These are phyloP conservation scores for Ophiostoma quercus DNA, from an alignment of 2,329 filamentous ascomycete species.

Conservation along the genomic window DNA sequence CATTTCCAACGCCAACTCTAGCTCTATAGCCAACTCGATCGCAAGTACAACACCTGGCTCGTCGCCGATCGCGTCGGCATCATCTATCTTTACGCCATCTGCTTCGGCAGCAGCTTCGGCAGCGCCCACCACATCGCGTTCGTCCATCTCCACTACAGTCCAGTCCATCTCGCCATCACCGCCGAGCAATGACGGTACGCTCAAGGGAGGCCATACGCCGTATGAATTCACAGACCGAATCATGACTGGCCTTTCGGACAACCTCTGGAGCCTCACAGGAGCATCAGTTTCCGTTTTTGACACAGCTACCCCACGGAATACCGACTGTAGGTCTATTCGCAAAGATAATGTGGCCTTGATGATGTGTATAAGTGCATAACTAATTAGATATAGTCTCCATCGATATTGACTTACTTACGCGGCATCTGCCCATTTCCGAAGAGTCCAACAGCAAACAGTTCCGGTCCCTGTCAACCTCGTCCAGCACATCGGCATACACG, in stretches of 20 bases:
- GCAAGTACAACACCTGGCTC: conserved; percentile 12
- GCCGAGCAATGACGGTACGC: background rate
- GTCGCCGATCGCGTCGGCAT: conserved; percentile 11
- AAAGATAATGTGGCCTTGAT: background rate
- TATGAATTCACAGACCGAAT: background rate
- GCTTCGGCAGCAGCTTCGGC: background rate
- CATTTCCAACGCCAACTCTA: background rate
- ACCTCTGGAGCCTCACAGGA: conserved; percentile 13
- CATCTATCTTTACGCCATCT: conserved; percentile 5
- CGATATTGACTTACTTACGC: conserved; percentile 20
- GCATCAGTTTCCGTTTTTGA: conserved; percentile 12
- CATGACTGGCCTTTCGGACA: background rate
- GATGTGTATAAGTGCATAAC: background rate
- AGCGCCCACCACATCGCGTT: background rate
- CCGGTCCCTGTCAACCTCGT: background rate
- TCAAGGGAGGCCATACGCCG: background rate
- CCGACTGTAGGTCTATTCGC: background rate
- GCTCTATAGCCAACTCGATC: background rate
- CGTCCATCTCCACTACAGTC: conserved; percentile 2
- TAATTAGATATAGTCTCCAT: conserved; percentile 18
- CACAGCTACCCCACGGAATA: background rate
- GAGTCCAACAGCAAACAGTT: background rate
- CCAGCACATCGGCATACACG: conserved; percentile 3
- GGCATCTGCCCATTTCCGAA: background rate
- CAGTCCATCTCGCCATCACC: conserved; percentile 9